phyloP scores from a whole-genome alignment of 2,329 filamentous ascomycete species.

The Talaromyces sp. region DNA sequence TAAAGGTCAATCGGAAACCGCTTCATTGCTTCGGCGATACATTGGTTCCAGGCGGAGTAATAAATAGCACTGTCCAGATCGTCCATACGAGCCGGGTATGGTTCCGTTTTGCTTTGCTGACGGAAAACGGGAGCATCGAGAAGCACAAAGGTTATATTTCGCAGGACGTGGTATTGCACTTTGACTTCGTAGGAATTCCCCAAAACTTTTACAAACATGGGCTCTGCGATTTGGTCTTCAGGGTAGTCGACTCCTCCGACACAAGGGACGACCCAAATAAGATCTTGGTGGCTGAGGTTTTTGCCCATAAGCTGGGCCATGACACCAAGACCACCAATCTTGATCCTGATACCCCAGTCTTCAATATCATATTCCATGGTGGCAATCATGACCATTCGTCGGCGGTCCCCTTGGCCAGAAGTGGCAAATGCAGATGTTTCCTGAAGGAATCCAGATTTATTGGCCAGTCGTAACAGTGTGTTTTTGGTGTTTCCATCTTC shows the following conservation, averaged over 20 bases:
- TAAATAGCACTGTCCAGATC: slow-evolving; percentile 63
- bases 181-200: slow-evolving; percentile 56
- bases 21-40: slow-evolving; percentile 58
- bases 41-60: slow-evolving; percentile 67
- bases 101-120: slow-evolving; percentile 57
- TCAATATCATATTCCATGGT: slow-evolving; percentile 70
- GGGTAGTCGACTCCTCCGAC: slow-evolving; percentile 62
- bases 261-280: slow-evolving; percentile 61
- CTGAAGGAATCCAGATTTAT: slow-evolving; percentile 32
- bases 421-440: slow-evolving; percentile 29
- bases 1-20: slow-evolving; percentile 61
- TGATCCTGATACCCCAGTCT: slow-evolving; percentile 66
- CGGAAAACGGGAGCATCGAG: slow-evolving; percentile 63
- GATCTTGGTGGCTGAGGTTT: slow-evolving; percentile 58
- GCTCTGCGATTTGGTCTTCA: slow-evolving; percentile 51
- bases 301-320: slow-evolving; percentile 67
- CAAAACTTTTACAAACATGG: slow-evolving; percentile 59
- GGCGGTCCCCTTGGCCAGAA: slow-evolving; percentile 20
- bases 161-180: slow-evolving; percentile 58
- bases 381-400: slow-evolving; percentile 59
- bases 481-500: slow-evolving; percentile 25
- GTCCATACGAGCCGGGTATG: slow-evolving; percentile 64
- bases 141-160: slow-evolving; percentile 64
- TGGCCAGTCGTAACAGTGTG: slow-evolving; percentile 28
- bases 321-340: slow-evolving; percentile 64